Evolutionary conservation across 805 yeast species (phyloP), one percentile per base, ranked within the genome.

Genomic region (Cyberlindnera subsufficiens): DNA sequence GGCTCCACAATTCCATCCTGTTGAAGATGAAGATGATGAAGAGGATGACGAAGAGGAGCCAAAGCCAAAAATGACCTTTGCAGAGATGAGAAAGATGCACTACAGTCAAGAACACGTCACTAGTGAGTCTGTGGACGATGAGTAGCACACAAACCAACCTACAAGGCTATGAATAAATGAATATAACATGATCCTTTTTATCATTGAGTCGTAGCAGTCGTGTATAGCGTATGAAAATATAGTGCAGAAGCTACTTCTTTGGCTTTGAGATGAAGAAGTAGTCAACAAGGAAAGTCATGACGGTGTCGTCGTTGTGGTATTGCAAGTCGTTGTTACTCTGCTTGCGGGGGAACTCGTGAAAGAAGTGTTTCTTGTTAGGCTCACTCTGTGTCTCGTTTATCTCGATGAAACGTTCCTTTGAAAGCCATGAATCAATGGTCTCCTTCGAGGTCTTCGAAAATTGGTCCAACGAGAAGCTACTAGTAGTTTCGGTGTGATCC

Each of bases 21-120:
- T 32, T 14, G 42, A 45, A 18, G 46, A 50, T 3, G 44, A 35
- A 13, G 48, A 46, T 1, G 42, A 42, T 6, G 57, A 47, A 5
- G 58, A 46, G 6, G 54, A 47, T 1, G 52, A 49, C 8, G 52
- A 43, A 3, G 49, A 46, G 15, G 53, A 47, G 53, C 47, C 6
- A 44, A 40, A 30, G 44, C 91, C 83, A 33, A 51, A 45, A 57
- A 72, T 46, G 45, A 48, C 58, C 6, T 56, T 56, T 45, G 59
- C 46, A 8, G 58, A 53, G 43, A 22, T 53, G 38, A 53, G 60
- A 45, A 54, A 54, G 39, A 40, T 42, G 37, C 59, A 53, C 32
- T 53, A 54, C 35, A 44, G 46, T 18, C 38, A 43, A 29, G 59
- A 55, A 31, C 54, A 46, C 37, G 39, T 43, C 22, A 19, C 27